These are phyloP conservation scores for Solanum hybrid DNA, from an alignment of 305 asterid genomes.

Conservation along the genomic window DNA sequence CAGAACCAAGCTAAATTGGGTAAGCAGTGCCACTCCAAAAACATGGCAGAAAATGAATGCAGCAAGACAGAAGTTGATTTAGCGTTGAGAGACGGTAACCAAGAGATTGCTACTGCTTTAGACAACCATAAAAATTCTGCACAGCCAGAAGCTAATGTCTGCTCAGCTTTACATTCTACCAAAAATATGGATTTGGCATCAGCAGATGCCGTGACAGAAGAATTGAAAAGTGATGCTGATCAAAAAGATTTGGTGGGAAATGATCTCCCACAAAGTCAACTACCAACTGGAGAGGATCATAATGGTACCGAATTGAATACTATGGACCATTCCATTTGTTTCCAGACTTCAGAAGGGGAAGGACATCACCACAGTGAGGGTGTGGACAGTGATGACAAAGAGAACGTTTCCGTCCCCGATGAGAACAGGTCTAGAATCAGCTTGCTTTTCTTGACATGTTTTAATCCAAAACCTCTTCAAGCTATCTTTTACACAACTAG, in stretches of 20 bases:
- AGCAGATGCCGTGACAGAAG: conserved; percentile 7
- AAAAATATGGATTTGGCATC: conserved; percentile 5
- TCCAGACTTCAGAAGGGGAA: conserved; percentile 17
- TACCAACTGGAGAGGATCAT: conserved; percentile 12
- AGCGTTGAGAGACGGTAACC: not conserved
- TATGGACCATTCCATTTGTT: not conserved
- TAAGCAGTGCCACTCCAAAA: conserved; percentile 17
- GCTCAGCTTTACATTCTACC: not conserved
- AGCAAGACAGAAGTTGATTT: not conserved
- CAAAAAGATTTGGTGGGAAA: conserved; percentile 7
- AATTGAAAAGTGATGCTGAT: not conserved
- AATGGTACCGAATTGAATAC: conserved; percentile 2
- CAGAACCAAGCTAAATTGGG: conserved; percentile 26
- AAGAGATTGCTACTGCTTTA: not conserved
- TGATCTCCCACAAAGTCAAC: conserved; percentile 13
- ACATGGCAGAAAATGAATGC: conserved; percentile 13
- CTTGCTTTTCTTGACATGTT: not conserved
- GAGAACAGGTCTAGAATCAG: conserved; percentile 48
- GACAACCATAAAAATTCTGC: conserved; percentile 13
- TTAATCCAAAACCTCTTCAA: not conserved
- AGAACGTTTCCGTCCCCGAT: conserved; percentile 53
- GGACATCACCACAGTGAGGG: conserved; percentile 15
- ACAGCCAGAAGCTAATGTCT: conserved; percentile 8
- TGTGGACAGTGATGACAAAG: conserved; percentile 50
- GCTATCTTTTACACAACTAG: not conserved